These are phyloP conservation scores for Lenzites betulinus DNA, from an alignment of 768 basidiomycete species.

Conservation along the genomic window DNA sequence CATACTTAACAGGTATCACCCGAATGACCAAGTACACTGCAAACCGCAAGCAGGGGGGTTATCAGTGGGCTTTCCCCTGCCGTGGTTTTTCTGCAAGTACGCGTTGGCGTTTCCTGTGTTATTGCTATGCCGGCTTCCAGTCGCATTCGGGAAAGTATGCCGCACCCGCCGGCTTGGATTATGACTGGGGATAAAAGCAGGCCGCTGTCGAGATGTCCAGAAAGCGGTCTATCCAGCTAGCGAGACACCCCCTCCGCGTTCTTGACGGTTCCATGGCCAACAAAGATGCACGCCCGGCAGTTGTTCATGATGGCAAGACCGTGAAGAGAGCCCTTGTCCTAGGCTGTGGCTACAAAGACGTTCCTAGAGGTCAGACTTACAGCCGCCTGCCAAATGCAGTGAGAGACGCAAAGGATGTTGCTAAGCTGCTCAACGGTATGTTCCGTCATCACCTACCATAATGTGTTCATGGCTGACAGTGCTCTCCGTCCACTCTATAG, in stretches of 20 bases:
- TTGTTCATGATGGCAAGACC: neutral
- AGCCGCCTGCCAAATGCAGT: neutral
- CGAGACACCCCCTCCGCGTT: neutral
- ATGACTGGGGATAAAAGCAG: too few species aligned
- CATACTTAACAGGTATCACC: too few species aligned
- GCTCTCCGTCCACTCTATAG: neutral
- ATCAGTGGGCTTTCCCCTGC: too few species aligned
- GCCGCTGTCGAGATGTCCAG: too few species aligned
- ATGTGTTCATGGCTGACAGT: neutral
- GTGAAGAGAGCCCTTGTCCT: neutral
- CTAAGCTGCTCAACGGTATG: neutral
- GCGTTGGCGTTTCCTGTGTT: too few species aligned
- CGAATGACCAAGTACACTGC: too few species aligned
- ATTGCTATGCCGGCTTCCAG: too few species aligned
- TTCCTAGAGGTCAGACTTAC: neutral
- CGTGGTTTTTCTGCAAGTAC: too few species aligned
- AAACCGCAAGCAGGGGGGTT: too few species aligned
- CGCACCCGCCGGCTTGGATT: too few species aligned
- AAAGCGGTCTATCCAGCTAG: too few species aligned
- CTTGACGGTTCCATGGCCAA: neutral
- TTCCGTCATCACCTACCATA: neutral
- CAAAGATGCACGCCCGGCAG: neutral
- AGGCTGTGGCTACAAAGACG: neutral
- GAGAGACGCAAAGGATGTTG: neutral
- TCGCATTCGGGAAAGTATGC: too few species aligned